Percentiles rank a stretch among this genome's conserved stretches.
These are phyloP conservation scores for Coemansia biformis DNA, from an alignment of 192 early-diverging fungal species.

Conservation along the genomic window DNA sequence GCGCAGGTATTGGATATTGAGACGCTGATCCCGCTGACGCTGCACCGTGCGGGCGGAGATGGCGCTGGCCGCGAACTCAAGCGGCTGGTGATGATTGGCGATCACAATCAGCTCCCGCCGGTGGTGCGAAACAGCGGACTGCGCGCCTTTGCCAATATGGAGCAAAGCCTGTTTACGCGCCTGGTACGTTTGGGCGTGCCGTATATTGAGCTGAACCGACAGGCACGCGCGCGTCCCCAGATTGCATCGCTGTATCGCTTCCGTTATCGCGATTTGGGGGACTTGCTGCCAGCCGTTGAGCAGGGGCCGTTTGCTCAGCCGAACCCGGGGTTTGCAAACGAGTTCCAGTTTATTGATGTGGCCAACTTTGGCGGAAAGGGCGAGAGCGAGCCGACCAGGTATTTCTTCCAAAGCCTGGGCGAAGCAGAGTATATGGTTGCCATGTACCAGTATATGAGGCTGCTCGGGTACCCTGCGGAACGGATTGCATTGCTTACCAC, in stretches of 20 bases:
- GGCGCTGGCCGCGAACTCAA: slow-evolving; percentile 45
- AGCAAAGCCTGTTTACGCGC: slow-evolving; percentile 89
- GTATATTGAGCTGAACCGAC: slow-evolving; percentile 71
- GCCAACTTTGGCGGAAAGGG: slow-evolving; percentile 65
- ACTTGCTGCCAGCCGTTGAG: slow-evolving; percentile 53
- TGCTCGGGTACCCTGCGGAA: slow-evolving; percentile 86
- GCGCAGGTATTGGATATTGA: slow-evolving; percentile 95
- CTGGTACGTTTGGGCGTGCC: slow-evolving; percentile 94
- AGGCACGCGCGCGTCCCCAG: slow-evolving; percentile 75
- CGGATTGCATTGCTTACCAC: slow-evolving; percentile 91
- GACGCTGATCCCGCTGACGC: slow-evolving; percentile 84
- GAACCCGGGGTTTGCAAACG: slow-evolving; percentile 81
- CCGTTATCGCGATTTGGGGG: slow-evolving; percentile 69
- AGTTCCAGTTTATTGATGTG: slow-evolving; percentile 89
- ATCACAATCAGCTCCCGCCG: slow-evolving; percentile 95
- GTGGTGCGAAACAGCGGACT: slow-evolving; percentile 87
- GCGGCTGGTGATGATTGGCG: slow-evolving; percentile 93
- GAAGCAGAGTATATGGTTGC: slow-evolving; percentile 98
- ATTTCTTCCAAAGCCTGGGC: slow-evolving; percentile 93
- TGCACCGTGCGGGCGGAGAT: slow-evolving; percentile 60
- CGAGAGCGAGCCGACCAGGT: slow-evolving; percentile 78
- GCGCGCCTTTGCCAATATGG: slow-evolving; percentile 84
- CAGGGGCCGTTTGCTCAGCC: slow-evolving; percentile 56
- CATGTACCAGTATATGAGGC: slow-evolving; percentile 91
- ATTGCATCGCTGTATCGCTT: slow-evolving; percentile 83